Percentiles rank a stretch among this genome's conserved stretches.
Conservation (phyloP, 257 asterid genomes). For the Solanum microdontum region DNA sequence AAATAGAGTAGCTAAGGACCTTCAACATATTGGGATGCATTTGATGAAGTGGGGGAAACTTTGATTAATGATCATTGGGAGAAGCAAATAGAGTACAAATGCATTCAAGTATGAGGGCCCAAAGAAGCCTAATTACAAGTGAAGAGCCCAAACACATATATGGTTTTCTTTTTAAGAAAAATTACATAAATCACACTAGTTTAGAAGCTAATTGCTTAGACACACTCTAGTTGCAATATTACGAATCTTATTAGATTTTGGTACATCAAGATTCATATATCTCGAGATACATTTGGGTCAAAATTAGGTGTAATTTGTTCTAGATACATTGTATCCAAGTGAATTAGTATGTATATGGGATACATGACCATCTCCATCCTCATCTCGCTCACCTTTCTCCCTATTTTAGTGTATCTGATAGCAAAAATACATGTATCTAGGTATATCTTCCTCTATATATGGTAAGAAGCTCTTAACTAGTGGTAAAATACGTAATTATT, state of each 20-base stretch:
- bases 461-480: neutral
- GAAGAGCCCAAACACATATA: neutral
- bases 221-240: neutral
- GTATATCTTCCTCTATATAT: neutral
- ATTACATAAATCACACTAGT: too few relatives aligned
- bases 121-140: neutral
- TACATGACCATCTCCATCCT: neutral
- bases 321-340: neutral
- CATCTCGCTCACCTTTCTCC: too few relatives aligned
- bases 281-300: neutral
- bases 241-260: too few relatives aligned
- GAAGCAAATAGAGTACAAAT: neutral
- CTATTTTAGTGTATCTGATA: too few relatives aligned
- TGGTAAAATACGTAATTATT: too few relatives aligned
- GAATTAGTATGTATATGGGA: too few relatives aligned
- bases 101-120: neutral
- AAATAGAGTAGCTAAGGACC: neutral
- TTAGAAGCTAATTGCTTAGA: too few relatives aligned
- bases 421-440: neutral
- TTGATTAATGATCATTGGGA: neutral
- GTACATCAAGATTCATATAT: rapidly evolving
- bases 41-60: neutral
- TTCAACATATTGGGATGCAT: neutral
- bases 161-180: neutral
- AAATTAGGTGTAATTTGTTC: neutral